Evolutionary conservation across 305 asterid genomes (phyloP).

Genomic region (Fraxinus velutina): DNA sequence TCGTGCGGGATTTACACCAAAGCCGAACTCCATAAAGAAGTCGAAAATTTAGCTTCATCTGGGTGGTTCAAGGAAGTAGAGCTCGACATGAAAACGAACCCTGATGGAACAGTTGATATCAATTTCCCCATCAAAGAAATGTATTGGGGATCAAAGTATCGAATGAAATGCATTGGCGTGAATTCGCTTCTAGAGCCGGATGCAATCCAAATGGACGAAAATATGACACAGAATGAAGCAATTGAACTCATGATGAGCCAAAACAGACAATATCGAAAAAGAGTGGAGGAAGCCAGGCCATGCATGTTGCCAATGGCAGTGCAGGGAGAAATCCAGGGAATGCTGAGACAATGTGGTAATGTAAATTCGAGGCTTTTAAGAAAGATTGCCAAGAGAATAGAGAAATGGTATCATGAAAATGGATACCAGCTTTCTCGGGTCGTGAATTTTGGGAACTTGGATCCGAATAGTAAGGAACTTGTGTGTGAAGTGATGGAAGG

Average conservation of each 20-base stretch:
- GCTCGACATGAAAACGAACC: conserved; percentile 69
- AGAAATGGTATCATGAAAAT: conserved; percentile 88
- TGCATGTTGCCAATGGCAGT: conserved; percentile 70
- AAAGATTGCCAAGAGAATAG: conserved; percentile 84
- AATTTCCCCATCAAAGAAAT: conserved; percentile 68
- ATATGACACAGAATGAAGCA: conserved; percentile 89
- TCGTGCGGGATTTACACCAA: conserved; percentile 84
- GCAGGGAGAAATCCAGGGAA: conserved; percentile 58
- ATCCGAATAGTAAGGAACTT: conserved; percentile 57
- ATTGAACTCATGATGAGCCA: conserved; percentile 54
- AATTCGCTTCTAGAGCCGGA: conserved; percentile 75
- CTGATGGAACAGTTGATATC: conserved; percentile 68
- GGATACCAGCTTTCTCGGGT: conserved; percentile 89
- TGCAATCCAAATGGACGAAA: conserved; percentile 78
- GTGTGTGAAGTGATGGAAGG: conserved; percentile 99
- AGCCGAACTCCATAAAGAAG: conserved; percentile 78
- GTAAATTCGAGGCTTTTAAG: conserved; percentile 87
- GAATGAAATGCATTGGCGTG: conserved; percentile 77
- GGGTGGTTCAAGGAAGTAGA: conserved; percentile 93
- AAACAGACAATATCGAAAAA: conserved; percentile 66
- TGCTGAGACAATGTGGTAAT: conserved; percentile 67
- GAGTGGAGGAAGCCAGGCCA: conserved; percentile 71
- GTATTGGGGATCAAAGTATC: conserved; percentile 79
- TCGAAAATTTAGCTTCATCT: conserved; percentile 71
- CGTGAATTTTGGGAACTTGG: conserved; percentile 87